A percentile compares a stretch with the other conserved stretches of the same genome.
phyloP scores from a whole-genome alignment of 768 basidiomycete genomes.

The Podaxis sp. region DNA sequence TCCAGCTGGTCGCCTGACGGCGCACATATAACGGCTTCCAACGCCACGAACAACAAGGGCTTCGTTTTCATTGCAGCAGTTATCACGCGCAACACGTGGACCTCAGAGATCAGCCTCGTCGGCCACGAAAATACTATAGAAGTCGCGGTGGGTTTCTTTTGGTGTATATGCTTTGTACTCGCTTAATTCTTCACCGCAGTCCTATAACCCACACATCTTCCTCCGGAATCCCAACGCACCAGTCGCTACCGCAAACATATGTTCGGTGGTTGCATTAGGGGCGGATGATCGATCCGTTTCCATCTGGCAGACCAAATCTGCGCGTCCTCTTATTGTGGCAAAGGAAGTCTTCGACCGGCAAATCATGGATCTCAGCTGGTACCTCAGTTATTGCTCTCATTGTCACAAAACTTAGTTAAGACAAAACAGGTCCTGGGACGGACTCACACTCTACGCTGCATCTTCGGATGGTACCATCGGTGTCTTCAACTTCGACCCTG shows the following conservation, averaged over 20 bases:
- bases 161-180: not conserved
- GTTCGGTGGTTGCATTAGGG: constrained; percentile 90
- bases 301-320: constrained; percentile 94
- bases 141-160: constrained; percentile 67
- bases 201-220: constrained; percentile 95
- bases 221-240: constrained; percentile 68
- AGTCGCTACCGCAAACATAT: constrained; percentile 79
- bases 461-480: constrained; percentile 96
- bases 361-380: constrained; percentile 97
- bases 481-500: constrained; percentile 79
- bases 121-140: constrained; percentile 98
- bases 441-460: constrained; percentile 88
- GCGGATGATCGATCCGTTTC: constrained; percentile 93
- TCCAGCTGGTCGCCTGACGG: constrained; percentile 97
- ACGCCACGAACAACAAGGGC: constrained; percentile 93
- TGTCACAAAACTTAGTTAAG: constrained; percentile 5
- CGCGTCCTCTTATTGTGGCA: constrained; percentile 87
- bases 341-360: constrained; percentile 94
- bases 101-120: constrained; percentile 89
- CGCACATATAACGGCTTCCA: constrained; percentile 96
- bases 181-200: constrained; percentile 36
- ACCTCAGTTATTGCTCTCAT: constrained; percentile 25
- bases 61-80: constrained; percentile 98
- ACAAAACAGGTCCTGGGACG: constrained; percentile 80
- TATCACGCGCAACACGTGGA: constrained; percentile 87